Percentiles rank a stretch among this genome's conserved stretches.
phyloP scores from a whole-genome alignment of 2,329 filamentous ascomycete genomes.

The Cladorrhinum sp. region DNA sequence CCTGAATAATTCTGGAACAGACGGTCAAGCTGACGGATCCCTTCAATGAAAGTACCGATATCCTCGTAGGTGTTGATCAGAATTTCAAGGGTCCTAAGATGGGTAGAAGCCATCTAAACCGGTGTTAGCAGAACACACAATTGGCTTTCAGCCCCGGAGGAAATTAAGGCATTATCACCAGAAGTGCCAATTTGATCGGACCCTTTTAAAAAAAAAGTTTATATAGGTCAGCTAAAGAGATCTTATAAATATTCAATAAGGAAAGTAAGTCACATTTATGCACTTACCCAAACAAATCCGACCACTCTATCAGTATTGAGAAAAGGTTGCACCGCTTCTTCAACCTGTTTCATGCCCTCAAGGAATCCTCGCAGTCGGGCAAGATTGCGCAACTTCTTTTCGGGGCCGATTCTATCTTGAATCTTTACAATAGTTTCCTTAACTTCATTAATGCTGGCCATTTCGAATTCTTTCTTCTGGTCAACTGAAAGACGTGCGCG shows the following conservation, averaged over 20 bases:
- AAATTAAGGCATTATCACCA: background rate
- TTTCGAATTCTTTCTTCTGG: background rate
- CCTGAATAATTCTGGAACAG: background rate
- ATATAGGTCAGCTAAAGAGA: background rate
- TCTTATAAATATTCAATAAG: no score
- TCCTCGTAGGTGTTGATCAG: background rate
- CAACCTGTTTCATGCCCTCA: slow-evolving; percentile 3
- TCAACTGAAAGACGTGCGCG: background rate
- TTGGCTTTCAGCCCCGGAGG: no score
- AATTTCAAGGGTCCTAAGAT: background rate
- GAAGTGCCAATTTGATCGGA: background rate
- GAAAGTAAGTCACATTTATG: background rate
- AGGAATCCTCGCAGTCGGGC: background rate
- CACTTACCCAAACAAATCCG: slow-evolving; percentile 3
- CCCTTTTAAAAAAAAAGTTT: no score
- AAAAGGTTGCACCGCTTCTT: background rate
- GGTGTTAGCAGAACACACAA: no score
- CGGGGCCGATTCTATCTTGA: background rate
- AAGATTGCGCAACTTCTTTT: background rate
- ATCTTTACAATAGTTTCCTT: background rate
- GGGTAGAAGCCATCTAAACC: background rate
- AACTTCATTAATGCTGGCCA: background rate
- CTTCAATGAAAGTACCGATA: background rate
- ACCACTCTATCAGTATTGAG: background rate
- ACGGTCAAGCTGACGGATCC: background rate